Percentiles rank a stretch among this genome's conserved stretches.
Evolutionary conservation across 2,329 filamentous ascomycete genomes (phyloP).

Genomic region (Botrytis aclada): DNA sequence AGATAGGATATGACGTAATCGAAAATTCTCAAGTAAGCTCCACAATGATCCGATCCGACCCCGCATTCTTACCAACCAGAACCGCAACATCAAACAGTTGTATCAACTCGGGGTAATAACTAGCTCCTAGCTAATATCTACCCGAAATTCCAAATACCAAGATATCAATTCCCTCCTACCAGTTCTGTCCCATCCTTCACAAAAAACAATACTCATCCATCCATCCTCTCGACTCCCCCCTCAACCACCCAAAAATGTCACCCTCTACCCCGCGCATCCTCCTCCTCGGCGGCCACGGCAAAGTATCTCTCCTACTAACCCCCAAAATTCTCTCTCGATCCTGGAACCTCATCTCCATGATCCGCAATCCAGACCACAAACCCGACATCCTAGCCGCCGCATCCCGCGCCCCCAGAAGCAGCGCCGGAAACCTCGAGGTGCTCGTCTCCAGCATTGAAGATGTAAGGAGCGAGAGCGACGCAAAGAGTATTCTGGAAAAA

Average conservation of each 20-base stretch:
- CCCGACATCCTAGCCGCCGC: constrained; percentile 55
- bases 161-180: no score
- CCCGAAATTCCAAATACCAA: background rate
- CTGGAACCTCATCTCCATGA: constrained; percentile 76
- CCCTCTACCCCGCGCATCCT: constrained; percentile 26
- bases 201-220: background rate
- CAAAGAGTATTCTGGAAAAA: constrained; percentile 58
- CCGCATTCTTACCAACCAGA: background rate
- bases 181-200: background rate
- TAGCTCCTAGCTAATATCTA: background rate
- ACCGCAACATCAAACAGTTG: background rate
- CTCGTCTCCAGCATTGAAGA: constrained; percentile 70
- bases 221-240: background rate
- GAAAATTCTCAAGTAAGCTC: no score
- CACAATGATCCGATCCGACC: background rate
- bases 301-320: constrained; percentile 71
- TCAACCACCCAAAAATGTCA: background rate
- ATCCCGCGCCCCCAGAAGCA: constrained; percentile 33
- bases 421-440: constrained; percentile 62
- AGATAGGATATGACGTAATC: no score
- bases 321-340: constrained; percentile 70
- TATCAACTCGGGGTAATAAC: background rate
- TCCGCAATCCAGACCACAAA: constrained; percentile 69
- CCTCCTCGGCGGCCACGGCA: constrained; percentile 78
- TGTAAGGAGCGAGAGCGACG: constrained; percentile 60